Conservation (phyloP, 1,284 basidiomycete genomes). For the Prillingera fragicola region DNA sequence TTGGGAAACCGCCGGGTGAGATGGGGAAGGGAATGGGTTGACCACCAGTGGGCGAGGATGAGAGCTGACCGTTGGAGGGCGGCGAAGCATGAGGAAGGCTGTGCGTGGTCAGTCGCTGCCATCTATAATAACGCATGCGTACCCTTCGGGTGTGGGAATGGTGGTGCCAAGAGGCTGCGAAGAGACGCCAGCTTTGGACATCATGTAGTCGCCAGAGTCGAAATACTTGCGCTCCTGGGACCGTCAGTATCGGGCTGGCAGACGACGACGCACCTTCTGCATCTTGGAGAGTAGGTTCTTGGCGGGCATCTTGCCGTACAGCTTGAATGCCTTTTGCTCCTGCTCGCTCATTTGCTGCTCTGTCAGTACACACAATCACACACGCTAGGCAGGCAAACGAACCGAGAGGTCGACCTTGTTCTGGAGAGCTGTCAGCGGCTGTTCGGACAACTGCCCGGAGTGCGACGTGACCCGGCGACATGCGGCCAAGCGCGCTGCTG, state of each 20-base stretch:
- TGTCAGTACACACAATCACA: neutral
- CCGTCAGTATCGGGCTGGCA: neutral
- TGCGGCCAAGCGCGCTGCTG: no score
- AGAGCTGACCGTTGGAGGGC: slow-evolving; percentile 34
- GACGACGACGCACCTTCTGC: slow-evolving; percentile 67
- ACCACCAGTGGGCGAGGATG: slow-evolving; percentile 39
- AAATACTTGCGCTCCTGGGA: slow-evolving; percentile 92
- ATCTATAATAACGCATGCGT: neutral
- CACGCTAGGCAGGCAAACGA: slow-evolving; percentile 8
- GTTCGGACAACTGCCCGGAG: neutral
- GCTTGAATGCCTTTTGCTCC: slow-evolving; percentile 88
- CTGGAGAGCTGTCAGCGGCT: slow-evolving; percentile 22
- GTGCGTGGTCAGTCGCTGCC: neutral
- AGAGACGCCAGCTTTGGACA: slow-evolving; percentile 85
- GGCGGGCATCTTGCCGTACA: slow-evolving; percentile 89
- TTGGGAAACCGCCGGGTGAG: no score
- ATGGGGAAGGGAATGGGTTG: slow-evolving; percentile 9
- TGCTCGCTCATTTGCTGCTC: slow-evolving; percentile 74
- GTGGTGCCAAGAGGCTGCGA: slow-evolving; percentile 85
- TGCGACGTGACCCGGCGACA: no score
- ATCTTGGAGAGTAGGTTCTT: slow-evolving; percentile 91
- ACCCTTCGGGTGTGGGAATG: slow-evolving; percentile 94
- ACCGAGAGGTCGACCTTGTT: slow-evolving; percentile 49
- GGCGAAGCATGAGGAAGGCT: slow-evolving; percentile 47
- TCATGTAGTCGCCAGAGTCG: slow-evolving; percentile 93